phyloP scores from a whole-genome alignment of 2,329 filamentous ascomycete genomes.

The Leptodontidium sp. region DNA sequence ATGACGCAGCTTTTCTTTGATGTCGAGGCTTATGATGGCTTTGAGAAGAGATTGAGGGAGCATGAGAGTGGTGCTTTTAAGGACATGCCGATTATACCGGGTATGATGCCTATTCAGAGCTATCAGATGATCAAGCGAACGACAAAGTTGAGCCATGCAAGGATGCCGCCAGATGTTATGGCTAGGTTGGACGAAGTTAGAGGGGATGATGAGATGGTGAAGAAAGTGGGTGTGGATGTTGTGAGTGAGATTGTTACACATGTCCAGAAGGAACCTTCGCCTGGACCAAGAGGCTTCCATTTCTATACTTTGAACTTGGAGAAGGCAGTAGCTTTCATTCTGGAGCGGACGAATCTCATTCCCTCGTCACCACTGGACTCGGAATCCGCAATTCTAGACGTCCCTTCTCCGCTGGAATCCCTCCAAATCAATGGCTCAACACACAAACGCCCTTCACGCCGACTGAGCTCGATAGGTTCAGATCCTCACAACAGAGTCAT shows the following conservation, averaged over 20 bases:
- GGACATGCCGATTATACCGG: slow-evolving; percentile 88
- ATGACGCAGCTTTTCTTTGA: slow-evolving; percentile 99
- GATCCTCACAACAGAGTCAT: slow-evolving; percentile 90
- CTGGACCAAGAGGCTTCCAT: slow-evolving; percentile 82
- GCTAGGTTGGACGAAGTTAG: slow-evolving; percentile 75
- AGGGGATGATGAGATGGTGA: slow-evolving; percentile 82
- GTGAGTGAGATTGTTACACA: slow-evolving; percentile 83
- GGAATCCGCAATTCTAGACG: slow-evolving; percentile 53
- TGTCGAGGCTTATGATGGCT: slow-evolving; percentile 79
- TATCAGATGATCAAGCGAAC: slow-evolving; percentile 95
- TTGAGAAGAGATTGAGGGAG: slow-evolving; percentile 78
- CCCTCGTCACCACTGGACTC: slow-evolving; percentile 59
- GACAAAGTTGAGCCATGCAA: slow-evolving; percentile 92
- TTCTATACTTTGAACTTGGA: slow-evolving; percentile 98
- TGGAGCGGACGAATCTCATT: slow-evolving; percentile 87
- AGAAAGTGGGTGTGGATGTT: slow-evolving; percentile 81
- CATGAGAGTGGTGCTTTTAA: slow-evolving; percentile 89
- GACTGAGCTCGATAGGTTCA: slow-evolving; percentile 71
- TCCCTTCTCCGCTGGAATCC: slow-evolving; percentile 51
- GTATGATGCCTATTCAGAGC: slow-evolving; percentile 96
- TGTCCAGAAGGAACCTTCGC: slow-evolving; percentile 69
- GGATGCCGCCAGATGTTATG: slow-evolving; percentile 76
- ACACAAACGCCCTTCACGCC: slow-evolving; percentile 40
- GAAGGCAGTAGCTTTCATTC: slow-evolving; percentile 92
- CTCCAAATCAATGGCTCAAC: slow-evolving; percentile 59